Evolutionary conservation across 495 filamentous ascomycete species (phyloP), one percentile per base, ranked within the genome.

Genomic region (Hypoxylon fragiforme): DNA sequence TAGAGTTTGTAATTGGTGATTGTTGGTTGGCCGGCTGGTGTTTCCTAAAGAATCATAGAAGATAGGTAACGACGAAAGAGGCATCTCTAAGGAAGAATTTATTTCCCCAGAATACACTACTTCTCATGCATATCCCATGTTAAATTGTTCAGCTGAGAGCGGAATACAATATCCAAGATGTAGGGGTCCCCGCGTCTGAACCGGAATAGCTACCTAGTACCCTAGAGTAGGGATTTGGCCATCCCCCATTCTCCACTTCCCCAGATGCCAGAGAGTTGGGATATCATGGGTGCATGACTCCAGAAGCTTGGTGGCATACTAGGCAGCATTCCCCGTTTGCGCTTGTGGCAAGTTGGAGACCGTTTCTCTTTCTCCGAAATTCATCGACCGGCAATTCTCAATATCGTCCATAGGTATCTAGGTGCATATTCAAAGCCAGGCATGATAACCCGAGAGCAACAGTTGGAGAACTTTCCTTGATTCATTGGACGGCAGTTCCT

Each of bases 231-330:
- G n/a, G n/a, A n/a, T n/a, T n/a, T n/a, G 34, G 43, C 24, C 24
- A 22, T 40, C 57, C 57, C 44, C 57, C 43, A 44, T 44, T 40
- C 39, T 22, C 50, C 57, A 44, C 57, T 43, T 45, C 39, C 31
- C 22, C 18, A 39, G 34, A 44, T 49, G 42, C 38, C 57, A 54
- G 50, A 41, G 31, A 11, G 19, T 22, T 43, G 18, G 30, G 8
- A 18, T 31, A 48, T 11, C 19, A 19, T 37, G n/a, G 43, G 38
- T 30, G 13, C 34, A 9, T 21, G 32, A 21, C 37, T 57, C 39
- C 24, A 40, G 26, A 22, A 44, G 42, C 34, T 32, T 35, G 32
- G 19, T n/a, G n/a, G n/a, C n/a, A n/a, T n/a, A n/a, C n/a, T n/a
- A n/a, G n/a, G n/a, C n/a, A 11, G 39, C 21, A 13, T 30, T 18